Evolutionary conservation across 306 rosid genomes (phyloP).

Genomic region (Pyrus betulifolia): DNA sequence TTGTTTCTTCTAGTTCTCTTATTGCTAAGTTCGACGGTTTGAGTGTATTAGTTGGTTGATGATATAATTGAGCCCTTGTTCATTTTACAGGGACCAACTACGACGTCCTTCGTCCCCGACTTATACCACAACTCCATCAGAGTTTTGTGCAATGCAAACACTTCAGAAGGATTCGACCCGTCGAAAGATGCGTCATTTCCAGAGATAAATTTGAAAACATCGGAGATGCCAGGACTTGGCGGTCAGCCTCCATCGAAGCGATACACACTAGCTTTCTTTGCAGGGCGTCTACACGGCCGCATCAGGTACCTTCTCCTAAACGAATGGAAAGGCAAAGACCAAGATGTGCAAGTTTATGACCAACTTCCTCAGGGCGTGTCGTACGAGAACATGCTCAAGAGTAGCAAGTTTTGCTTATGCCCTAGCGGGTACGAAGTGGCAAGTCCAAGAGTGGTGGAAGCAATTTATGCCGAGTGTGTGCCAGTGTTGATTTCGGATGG

Average conservation of each 20-base stretch:
- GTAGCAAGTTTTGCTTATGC: constrained; percentile 35
- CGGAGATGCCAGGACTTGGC: constrained; percentile 15
- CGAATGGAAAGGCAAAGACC: constrained; percentile 34
- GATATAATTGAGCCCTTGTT: too few species aligned
- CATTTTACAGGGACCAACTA: too few species aligned
- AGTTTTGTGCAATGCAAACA: constrained; percentile 37
- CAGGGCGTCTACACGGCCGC: constrained; percentile 35
- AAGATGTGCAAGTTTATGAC: constrained; percentile 29
- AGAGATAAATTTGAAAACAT: constrained; percentile 28
- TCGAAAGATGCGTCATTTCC: constrained; percentile 38
- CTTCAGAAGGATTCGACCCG: constrained; percentile 34
- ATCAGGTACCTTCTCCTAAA: constrained; percentile 27
- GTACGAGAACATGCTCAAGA: constrained; percentile 29
- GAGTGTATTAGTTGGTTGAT: too few species aligned
- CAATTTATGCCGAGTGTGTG: constrained; percentile 42
- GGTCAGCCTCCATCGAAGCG: constrained; percentile 23
- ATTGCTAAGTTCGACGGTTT: too few species aligned
- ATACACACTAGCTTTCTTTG: constrained; percentile 32
- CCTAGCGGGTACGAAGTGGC: constrained; percentile 46
- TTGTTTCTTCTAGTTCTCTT: too few species aligned
- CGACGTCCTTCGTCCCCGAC: not conserved
- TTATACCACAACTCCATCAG: constrained; percentile 34
- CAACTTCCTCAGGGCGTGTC: constrained; percentile 20
- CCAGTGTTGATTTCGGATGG: constrained; percentile 35
- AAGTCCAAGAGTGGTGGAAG: constrained; percentile 41